A percentile compares a stretch with the other conserved stretches of the same genome.
Conservation (phyloP, 2,329 filamentous ascomycete genomes). For the Canariomyces notabilis region DNA sequence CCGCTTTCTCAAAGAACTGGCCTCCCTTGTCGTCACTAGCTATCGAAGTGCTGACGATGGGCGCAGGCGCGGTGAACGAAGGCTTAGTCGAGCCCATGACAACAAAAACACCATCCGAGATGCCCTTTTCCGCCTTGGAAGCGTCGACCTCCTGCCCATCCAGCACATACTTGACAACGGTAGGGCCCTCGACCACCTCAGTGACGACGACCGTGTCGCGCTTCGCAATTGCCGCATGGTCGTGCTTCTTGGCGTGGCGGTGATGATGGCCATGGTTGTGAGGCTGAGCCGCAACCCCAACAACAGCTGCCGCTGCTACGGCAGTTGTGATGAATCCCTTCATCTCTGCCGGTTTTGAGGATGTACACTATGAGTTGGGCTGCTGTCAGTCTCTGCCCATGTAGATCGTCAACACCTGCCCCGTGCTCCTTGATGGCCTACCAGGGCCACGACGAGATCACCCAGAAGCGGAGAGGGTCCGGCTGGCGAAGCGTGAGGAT, state of each 20-base stretch:
- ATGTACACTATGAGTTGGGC: not conserved
- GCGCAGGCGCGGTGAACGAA: slow-evolving; percentile 43
- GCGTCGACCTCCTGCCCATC: slow-evolving; percentile 57
- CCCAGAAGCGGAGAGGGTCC: not conserved
- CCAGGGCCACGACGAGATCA: not conserved
- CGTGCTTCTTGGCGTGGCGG: slow-evolving; percentile 52
- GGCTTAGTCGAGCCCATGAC: slow-evolving; percentile 56
- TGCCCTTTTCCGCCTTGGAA: slow-evolving; percentile 63
- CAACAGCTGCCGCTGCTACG: slow-evolving; percentile 49
- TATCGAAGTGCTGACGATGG: slow-evolving; percentile 30
- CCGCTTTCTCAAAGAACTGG: slow-evolving; percentile 49
- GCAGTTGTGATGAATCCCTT: slow-evolving; percentile 46
- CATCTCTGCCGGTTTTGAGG: slow-evolving; percentile 34
- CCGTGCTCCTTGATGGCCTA: not conserved
- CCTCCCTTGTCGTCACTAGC: slow-evolving; percentile 36
- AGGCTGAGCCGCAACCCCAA: slow-evolving; percentile 52
- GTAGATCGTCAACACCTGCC: not conserved
- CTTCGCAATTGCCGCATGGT: slow-evolving; percentile 43
- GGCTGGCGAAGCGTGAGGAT: not conserved
- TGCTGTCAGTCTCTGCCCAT: slow-evolving; percentile 1
- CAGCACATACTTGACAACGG: slow-evolving; percentile 64
- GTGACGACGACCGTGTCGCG: slow-evolving; percentile 43
- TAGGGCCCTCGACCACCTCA: slow-evolving; percentile 46
- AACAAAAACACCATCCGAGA: slow-evolving; percentile 66
- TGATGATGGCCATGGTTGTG: slow-evolving; percentile 57